A percentile compares a stretch with the other conserved stretches of the same genome.
Conservation (phyloP, 2,329 filamentous ascomycete species). For the Fusarium begoniae region DNA sequence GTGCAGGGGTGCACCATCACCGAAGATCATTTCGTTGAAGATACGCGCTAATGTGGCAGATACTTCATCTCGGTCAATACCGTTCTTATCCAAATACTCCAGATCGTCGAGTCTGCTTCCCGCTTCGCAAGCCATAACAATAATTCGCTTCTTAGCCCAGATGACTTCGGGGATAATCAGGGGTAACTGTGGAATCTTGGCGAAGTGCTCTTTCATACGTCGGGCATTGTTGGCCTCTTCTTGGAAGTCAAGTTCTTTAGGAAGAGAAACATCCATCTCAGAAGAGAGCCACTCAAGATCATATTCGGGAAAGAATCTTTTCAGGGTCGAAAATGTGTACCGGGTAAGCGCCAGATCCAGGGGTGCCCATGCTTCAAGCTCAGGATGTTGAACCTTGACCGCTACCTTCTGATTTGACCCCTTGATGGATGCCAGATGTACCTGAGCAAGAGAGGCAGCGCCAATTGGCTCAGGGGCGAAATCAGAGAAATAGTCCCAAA, state of each 20-base stretch:
- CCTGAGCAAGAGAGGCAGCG: slow-evolving; percentile 92
- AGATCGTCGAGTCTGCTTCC: slow-evolving; percentile 90
- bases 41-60: slow-evolving; percentile 89
- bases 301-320: slow-evolving; percentile 96
- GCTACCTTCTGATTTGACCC: slow-evolving; percentile 87
- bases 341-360: slow-evolving; percentile 86
- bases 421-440: slow-evolving; percentile 86
- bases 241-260: slow-evolving; percentile 89
- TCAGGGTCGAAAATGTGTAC: slow-evolving; percentile 90
- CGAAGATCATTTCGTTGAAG: slow-evolving; percentile 99
- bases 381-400: slow-evolving; percentile 96
- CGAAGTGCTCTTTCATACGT: slow-evolving; percentile 83
- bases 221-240: slow-evolving; percentile 86
- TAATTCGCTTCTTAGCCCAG: slow-evolving; percentile 87
- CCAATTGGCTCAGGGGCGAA: slow-evolving; percentile 86
- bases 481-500: slow-evolving; percentile 86
- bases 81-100: slow-evolving; percentile 82
- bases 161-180: slow-evolving; percentile 89
- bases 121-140: slow-evolving; percentile 94
- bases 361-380: slow-evolving; percentile 86
- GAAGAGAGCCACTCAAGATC: slow-evolving; percentile 94
- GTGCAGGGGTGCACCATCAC: slow-evolving; percentile 85
- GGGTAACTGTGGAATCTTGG: slow-evolving; percentile 76
- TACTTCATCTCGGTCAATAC: slow-evolving; percentile 94
- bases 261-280: slow-evolving; percentile 91